These are phyloP conservation scores for Neophaeococcomyces mojaviensis DNA, from an alignment of 2,329 filamentous ascomycete genomes.

Conservation along the genomic window DNA sequence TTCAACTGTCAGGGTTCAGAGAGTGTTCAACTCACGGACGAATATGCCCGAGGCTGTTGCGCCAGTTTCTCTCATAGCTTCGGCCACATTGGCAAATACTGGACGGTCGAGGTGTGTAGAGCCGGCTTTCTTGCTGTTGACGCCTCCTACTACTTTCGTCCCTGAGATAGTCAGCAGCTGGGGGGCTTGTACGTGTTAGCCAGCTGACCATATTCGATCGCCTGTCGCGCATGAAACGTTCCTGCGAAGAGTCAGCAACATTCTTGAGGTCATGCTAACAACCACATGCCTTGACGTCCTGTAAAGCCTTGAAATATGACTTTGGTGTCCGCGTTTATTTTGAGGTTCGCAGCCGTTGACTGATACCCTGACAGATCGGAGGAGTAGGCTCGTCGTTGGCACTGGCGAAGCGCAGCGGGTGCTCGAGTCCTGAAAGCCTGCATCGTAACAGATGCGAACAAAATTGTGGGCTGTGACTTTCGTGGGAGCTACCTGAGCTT, in stretches of 20 bases:
- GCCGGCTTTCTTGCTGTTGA: slow-evolving; percentile 98
- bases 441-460: slow-evolving; percentile 54
- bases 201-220: slow-evolving; percentile 87
- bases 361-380: slow-evolving; percentile 62
- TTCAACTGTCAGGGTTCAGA: too few relatives aligned
- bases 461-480: background rate
- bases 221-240: slow-evolving; percentile 79
- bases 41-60: slow-evolving; percentile 69
- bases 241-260: slow-evolving; percentile 16
- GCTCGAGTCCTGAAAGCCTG: slow-evolving; percentile 73
- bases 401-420: slow-evolving; percentile 60
- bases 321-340: slow-evolving; percentile 88
- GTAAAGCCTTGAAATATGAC: slow-evolving; percentile 97
- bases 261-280: slow-evolving; percentile 30
- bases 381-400: slow-evolving; percentile 66
- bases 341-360: slow-evolving; percentile 69
- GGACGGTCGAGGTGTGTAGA: slow-evolving; percentile 80
- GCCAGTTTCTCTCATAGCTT: slow-evolving; percentile 83
- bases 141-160: slow-evolving; percentile 95
- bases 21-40: background rate
- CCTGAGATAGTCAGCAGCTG: slow-evolving; percentile 46
- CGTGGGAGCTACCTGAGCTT: too few relatives aligned
- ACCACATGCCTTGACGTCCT: slow-evolving; percentile 86
- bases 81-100: slow-evolving; percentile 82
- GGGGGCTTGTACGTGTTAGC: slow-evolving; percentile 10